These are phyloP conservation scores for Lachancea cidri DNA, from an alignment of 805 yeast genomes.

Conservation along the genomic window DNA sequence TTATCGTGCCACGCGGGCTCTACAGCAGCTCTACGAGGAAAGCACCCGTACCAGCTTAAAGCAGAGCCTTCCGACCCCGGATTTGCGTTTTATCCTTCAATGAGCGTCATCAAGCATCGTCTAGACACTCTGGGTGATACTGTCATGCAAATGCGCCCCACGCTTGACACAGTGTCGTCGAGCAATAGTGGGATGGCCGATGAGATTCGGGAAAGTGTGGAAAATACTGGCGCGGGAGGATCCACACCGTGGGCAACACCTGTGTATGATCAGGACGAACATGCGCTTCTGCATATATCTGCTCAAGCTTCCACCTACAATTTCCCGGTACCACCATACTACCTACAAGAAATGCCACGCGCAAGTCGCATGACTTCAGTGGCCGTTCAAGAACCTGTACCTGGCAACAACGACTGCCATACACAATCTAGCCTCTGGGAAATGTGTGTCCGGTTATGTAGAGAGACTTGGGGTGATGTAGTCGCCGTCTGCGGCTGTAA, in stretches of 20 bases:
- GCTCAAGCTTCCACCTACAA: constrained; percentile 4
- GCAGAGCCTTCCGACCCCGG: not conserved
- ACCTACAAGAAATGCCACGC: constrained; percentile 2
- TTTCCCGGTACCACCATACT: constrained; percentile 11
- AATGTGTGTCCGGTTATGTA: not conserved
- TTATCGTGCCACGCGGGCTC: constrained; percentile 23
- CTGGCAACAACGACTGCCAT: not conserved
- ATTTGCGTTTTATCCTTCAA: not conserved
- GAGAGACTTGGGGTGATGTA: not conserved
- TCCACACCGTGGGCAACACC: constrained; percentile 4
- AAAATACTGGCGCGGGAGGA: constrained; percentile 2
- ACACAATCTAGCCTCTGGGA: not conserved
- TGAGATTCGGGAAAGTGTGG: constrained; percentile 7
- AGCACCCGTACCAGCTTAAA: constrained; percentile 25
- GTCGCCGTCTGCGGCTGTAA: not conserved
- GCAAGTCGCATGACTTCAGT: not conserved
- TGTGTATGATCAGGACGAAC: not conserved
- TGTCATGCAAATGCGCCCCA: not conserved
- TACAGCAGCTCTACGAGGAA: constrained; percentile 22
- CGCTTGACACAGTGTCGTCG: not conserved
- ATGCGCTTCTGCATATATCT: not conserved
- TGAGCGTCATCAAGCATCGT: constrained; percentile 4
- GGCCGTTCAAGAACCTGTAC: not conserved
- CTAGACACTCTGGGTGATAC: constrained; percentile 4
- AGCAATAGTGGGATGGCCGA: constrained; percentile 6